Base-by-base conservation (phyloP, 306 rosid genomes). In the Rubus idaeus region DNA sequence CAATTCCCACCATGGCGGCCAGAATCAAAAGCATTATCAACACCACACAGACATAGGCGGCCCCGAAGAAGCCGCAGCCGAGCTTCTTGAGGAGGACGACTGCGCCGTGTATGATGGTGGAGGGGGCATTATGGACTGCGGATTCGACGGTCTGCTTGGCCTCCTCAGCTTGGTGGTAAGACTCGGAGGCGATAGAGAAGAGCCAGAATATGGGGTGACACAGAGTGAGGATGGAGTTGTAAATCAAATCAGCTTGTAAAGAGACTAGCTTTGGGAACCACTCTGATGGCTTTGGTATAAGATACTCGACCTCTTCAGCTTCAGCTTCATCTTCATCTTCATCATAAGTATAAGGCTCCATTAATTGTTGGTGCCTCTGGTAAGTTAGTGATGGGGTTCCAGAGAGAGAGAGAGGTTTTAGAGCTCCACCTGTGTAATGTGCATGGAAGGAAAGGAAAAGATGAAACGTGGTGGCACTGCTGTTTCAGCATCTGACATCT, bases 1-100 rank as follows among this genome's bases (percentile, higher is more conserved):
- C 79, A 62, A 86, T 78, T 37, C 97, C 93, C 49, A 89, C 46
- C 5, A 80, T 46, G 23, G 47, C 41, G 41, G 93, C 93, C 30
- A 90, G 10, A 45, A 84, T 35, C 67, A 91, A 70, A 75, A 86
- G 78, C 73, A 67, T 73, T 3, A 71, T 0, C 83, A 94, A 75
- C 52, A 88, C 21, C 90, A 86, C 70, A 88, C 90, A 85, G 44
- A 83, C 88, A 73, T 80, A 75, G 0, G 87, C 89, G 11, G 86
- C 96, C 74, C 89, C 85, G 5, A 92, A 80, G 6, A 86, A 11
- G 30, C 93, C 90, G 49, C 75, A 83, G 11, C 82, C 85, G 2
- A 94, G 69, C 78, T 81, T 84, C 91, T 87, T 88, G 0, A 85
- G 51, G 70, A 83, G 68, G 21, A 83, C 46, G 18, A 20, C 4